Conservation (phyloP, 352 stramenopile genomes). For the Globisporangium paddicum region DNA sequence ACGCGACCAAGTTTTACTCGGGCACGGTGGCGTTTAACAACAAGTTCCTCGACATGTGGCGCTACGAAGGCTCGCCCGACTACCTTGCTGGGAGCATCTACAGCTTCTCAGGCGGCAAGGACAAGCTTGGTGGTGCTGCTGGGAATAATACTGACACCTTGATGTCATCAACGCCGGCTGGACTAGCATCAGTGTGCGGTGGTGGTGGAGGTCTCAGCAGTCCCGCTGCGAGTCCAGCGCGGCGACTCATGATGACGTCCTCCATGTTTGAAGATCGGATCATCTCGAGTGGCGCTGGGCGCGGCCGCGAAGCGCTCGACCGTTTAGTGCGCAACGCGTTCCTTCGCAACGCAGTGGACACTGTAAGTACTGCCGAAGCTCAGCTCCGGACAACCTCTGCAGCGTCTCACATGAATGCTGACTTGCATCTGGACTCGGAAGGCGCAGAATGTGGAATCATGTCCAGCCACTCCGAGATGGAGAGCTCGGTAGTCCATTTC, state of each 20-base stretch:
- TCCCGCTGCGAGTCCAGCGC: slow-evolving; percentile 5
- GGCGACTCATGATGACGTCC: slow-evolving; percentile 18
- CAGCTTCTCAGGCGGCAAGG: slow-evolving; percentile 13
- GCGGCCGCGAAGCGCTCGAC: slow-evolving; percentile 51
- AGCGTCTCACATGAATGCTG: background rate
- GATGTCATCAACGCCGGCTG: background rate
- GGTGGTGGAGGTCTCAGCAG: background rate
- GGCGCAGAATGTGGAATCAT: background rate
- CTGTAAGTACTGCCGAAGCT: background rate
- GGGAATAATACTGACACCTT: background rate
- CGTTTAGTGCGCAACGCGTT: slow-evolving; percentile 49
- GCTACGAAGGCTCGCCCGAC: slow-evolving; percentile 70
- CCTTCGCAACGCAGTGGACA: slow-evolving; percentile 17
- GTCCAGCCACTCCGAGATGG: background rate
- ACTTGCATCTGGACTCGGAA: background rate
- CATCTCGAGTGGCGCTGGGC: slow-evolving; percentile 32
- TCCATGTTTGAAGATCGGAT: slow-evolving; percentile 44
- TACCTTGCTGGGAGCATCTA: slow-evolving; percentile 53
- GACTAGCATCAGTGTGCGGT: background rate
- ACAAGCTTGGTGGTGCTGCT: slow-evolving; percentile 6
- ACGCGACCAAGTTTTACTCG: slow-evolving; percentile 67
- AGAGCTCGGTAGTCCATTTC: background rate
- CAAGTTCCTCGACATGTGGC: slow-evolving; percentile 80
- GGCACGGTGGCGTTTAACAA: slow-evolving; percentile 74
- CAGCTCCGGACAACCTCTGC: background rate